Evolutionary conservation across 345 rosid species (phyloP).

Genomic region (Eutrema japonicum): DNA sequence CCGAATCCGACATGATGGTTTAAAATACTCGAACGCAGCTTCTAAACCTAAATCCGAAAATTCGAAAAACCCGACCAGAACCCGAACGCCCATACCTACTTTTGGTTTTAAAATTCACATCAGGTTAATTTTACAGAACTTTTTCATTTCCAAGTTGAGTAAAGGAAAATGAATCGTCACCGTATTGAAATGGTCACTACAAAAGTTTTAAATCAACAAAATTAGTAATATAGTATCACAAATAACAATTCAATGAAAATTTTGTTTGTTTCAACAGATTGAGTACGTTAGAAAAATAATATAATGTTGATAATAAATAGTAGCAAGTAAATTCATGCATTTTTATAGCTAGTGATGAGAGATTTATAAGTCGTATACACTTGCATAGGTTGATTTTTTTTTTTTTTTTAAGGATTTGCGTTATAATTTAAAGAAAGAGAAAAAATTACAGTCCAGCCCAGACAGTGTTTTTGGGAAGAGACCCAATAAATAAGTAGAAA

Average conservation of each 20-base stretch:
- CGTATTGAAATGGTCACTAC: conserved; percentile 9
- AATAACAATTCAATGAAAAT: not conserved
- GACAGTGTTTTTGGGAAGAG: too few species aligned
- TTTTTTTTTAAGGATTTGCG: too few species aligned
- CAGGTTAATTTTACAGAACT: not conserved
- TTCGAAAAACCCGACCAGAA: too few species aligned
- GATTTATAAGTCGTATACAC: not conserved
- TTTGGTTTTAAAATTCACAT: conserved; percentile 29
- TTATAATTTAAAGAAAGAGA: too few species aligned
- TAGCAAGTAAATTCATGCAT: not conserved
- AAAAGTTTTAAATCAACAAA: not conserved
- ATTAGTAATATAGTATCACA: too few species aligned
- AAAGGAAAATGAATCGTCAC: conserved; percentile 22
- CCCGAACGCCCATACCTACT: not conserved
- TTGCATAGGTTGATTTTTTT: conserved; percentile 2
- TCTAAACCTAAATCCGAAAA: too few species aligned
- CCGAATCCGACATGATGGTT: too few species aligned
- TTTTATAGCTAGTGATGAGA: not conserved
- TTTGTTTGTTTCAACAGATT: not conserved
- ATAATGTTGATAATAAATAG: not conserved
- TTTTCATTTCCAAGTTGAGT: conserved; percentile 3
- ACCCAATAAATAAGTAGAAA: too few species aligned
- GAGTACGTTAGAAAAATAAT: not conserved
- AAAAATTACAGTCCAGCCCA: too few species aligned
- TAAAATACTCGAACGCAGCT: too few species aligned